These are phyloP conservation scores for Hevea brasiliensis DNA, from an alignment of 345 rosid species.

Conservation along the genomic window DNA sequence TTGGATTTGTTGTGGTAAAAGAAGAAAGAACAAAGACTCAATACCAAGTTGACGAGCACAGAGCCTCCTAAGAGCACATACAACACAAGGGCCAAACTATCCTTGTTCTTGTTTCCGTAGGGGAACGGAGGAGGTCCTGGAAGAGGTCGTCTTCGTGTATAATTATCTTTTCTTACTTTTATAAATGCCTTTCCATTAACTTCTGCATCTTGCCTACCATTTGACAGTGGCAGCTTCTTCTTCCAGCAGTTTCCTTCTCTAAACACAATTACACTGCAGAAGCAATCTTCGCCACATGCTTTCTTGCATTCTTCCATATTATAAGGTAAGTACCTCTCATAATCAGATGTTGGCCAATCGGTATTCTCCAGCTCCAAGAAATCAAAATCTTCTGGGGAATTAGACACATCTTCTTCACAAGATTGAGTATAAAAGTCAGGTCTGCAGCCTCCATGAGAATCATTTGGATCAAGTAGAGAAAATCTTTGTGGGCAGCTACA, in stretches of 20 bases:
- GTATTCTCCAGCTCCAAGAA: slow-evolving; percentile 9
- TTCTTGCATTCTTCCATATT: slow-evolving; percentile 27
- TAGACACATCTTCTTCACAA: slow-evolving; percentile 23
- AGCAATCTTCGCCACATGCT: slow-evolving; percentile 42
- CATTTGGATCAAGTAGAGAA: slow-evolving; percentile 29
- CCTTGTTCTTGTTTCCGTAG: not conserved
- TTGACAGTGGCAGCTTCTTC: slow-evolving; percentile 40
- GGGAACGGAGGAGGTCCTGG: not conserved
- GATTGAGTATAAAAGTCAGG: slow-evolving; percentile 25
- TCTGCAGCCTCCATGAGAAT: slow-evolving; percentile 36
- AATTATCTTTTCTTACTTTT: slow-evolving; percentile 24
- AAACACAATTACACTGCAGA: slow-evolving; percentile 33
- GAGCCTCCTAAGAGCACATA: slow-evolving; percentile 33
- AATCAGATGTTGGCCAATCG: slow-evolving; percentile 41
- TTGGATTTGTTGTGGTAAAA: slow-evolving; percentile 11
- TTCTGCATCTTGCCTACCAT: slow-evolving; percentile 20
- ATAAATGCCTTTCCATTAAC: slow-evolving; percentile 15
- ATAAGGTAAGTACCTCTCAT: slow-evolving; percentile 10
- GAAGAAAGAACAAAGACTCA: slow-evolving; percentile 16
- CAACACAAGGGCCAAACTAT: not conserved
- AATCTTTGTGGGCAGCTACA: slow-evolving; percentile 37
- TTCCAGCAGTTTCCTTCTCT: slow-evolving; percentile 21
- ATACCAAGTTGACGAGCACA: slow-evolving; percentile 11
- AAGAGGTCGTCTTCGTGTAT: not conserved
- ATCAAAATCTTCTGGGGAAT: slow-evolving; percentile 22